These are phyloP conservation scores for Plenodomus biglobosus DNA, from an alignment of 2,329 filamentous ascomycete genomes.

Conservation along the genomic window DNA sequence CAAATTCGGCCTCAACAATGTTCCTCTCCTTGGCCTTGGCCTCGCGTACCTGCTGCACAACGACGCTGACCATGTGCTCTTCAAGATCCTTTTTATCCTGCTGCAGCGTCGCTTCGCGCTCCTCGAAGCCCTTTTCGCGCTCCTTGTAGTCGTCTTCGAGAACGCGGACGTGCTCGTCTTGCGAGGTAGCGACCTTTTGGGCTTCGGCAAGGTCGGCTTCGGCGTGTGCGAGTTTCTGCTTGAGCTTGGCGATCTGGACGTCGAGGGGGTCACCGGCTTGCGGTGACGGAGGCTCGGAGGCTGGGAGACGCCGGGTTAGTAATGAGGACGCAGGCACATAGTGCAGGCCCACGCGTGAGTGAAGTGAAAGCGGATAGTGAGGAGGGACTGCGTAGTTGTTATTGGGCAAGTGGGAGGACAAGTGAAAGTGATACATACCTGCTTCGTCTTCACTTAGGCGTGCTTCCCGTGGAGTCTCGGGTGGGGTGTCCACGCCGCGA, in stretches of 20 bases:
- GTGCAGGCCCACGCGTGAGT: constrained; percentile 16
- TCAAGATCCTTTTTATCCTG: constrained; percentile 45
- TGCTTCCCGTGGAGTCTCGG: constrained; percentile 35
- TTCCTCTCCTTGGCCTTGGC: constrained; percentile 43
- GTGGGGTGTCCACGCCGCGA: constrained; percentile 37
- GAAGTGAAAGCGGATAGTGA: constrained; percentile 22
- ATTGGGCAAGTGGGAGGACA: constrained; percentile 24
- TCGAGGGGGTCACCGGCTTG: constrained; percentile 32
- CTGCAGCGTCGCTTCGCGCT: constrained; percentile 33
- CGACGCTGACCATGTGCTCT: constrained; percentile 47
- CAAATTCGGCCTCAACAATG: constrained; percentile 40
- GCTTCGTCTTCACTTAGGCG: constrained; percentile 16
- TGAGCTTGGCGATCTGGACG: constrained; percentile 37
- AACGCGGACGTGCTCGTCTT: constrained; percentile 33
- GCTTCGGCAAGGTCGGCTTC: constrained; percentile 41
- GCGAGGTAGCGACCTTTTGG: constrained; percentile 30
- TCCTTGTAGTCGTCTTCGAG: constrained; percentile 40
- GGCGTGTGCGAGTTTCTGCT: constrained; percentile 33
- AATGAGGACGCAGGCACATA: constrained; percentile 16
- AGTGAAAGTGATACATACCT: constrained; percentile 19
- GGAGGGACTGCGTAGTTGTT: constrained; percentile 24
- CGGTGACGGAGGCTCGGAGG: constrained; percentile 32
- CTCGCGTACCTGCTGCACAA: constrained; percentile 46
- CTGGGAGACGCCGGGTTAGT: constrained; percentile 26
- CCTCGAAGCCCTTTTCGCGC: constrained; percentile 34